phyloP scores from a whole-genome alignment of 805 yeast genomes.

The Metschnikowia lachancei region DNA sequence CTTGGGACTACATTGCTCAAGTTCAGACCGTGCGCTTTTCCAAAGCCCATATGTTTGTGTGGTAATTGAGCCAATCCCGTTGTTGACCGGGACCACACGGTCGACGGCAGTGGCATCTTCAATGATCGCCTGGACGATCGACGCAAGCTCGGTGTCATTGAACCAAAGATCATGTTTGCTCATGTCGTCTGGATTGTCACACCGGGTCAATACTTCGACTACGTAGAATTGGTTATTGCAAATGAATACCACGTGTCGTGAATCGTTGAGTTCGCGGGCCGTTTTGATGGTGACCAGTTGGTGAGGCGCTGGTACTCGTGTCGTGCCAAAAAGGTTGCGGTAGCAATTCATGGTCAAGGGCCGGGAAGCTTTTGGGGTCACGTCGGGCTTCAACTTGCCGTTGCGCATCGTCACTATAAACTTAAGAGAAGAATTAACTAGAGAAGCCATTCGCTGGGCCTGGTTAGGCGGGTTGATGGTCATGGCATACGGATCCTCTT shows the following conservation, averaged over 20 bases:
- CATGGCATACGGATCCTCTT: constrained; percentile 66
- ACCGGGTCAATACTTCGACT: constrained; percentile 47
- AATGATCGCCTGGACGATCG: constrained; percentile 43
- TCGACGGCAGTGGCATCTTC: constrained; percentile 35
- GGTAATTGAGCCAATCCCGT: constrained; percentile 53
- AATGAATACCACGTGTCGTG: constrained; percentile 50
- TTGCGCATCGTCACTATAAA: constrained; percentile 59
- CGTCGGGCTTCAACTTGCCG: constrained; percentile 55
- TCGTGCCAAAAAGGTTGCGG: constrained; percentile 63
- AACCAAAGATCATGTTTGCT: constrained; percentile 47
- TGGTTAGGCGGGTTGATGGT: constrained; percentile 61
- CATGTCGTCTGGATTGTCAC: constrained; percentile 19
- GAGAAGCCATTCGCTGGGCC: constrained; percentile 62
- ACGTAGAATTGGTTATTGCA: constrained; percentile 50
- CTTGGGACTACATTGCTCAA: constrained; percentile 38
- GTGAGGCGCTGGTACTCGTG: constrained; percentile 45
- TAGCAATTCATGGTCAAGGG: constrained; percentile 70
- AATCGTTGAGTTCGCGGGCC: constrained; percentile 29
- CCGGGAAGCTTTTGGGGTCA: constrained; percentile 46
- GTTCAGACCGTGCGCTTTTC: constrained; percentile 45
- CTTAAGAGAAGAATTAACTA: constrained; percentile 63
- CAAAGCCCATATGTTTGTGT: constrained; percentile 51
- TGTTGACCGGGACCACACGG: constrained; percentile 38
- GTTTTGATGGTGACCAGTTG: constrained; percentile 41
- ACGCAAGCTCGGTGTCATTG: constrained; percentile 49